Base-by-base conservation (phyloP, 1,284 basidiomycete genomes). In the Rhodotorula sp. region DNA sequence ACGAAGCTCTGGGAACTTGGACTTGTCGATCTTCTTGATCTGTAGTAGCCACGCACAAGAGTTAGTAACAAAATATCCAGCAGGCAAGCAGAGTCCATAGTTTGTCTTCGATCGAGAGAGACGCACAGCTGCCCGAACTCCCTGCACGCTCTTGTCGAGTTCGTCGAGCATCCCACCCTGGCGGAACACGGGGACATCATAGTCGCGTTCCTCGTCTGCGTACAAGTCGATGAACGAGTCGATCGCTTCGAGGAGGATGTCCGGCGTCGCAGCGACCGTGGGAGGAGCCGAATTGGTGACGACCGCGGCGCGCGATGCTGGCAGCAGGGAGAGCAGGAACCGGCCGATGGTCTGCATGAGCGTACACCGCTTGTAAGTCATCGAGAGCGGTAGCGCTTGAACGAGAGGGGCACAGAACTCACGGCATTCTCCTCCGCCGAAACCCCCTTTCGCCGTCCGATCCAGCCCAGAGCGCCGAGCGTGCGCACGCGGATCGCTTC, bases 161-260 rank as follows among this genome's bases (percentile, higher is more conserved):
- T 79, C 80, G 12, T 83, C 80, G 10, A 89, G 79, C 83, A 80
- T 89, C 67, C 78, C 85, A 80, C 75, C 85, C 58, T 86, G 79
- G 24, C 87, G 84, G 82, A 97, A 98, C 18, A 83, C 84, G 75
- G 89, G 90, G 68, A 85, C 77, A 80, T 99, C 95, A 80, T 91
- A 96, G 0, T 88, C 84, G 61, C 87, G 81, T 15, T 82, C 85
- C 81, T 99, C 96, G 82, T 99, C 95, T 3, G 94, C 92, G 80
- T 91, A 99, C 62, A 95, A 90, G 80, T 98, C 95, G 74, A 98
- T 92, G 60, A 98, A 81, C 37, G 90, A 91, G 49, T 95, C 94
- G 45, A 89, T 83, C 1, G 88, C 87, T 76, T 95, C 92, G 26
- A 97, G 84, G 67, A 91, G 83, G 0, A 89, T 84, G 78, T 97